These are phyloP conservation scores for Vanilla planifolia DNA, from an alignment of 106 monocot genomes.

Conservation along the genomic window DNA sequence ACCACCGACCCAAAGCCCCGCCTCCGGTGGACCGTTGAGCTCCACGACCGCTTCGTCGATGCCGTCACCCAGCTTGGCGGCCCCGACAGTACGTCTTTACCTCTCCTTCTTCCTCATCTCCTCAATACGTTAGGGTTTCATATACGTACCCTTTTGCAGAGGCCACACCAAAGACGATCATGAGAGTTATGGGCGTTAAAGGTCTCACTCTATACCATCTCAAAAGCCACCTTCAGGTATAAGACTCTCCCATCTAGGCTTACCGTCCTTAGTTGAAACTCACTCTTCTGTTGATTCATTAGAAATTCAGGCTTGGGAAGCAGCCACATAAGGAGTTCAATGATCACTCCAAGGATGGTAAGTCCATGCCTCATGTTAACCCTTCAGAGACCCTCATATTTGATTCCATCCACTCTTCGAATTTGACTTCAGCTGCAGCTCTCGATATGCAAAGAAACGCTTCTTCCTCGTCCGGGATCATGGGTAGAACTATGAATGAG, in stretches of 20 bases:
- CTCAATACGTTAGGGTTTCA: background rate
- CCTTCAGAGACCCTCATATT: background rate
- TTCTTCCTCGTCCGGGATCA: slow-evolving; percentile 55
- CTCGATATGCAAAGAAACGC: slow-evolving; percentile 61
- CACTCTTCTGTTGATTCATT: background rate
- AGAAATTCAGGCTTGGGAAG: slow-evolving; percentile 98
- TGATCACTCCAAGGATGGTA: slow-evolving; percentile 77
- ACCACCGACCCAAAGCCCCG: slow-evolving; percentile 98
- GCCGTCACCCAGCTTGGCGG: slow-evolving; percentile 96
- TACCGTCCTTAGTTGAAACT: background rate
- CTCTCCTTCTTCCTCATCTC: slow-evolving; percentile 2
- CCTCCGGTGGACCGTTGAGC: slow-evolving; percentile 98
- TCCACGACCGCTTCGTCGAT: slow-evolving; percentile 95
- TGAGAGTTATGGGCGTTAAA: slow-evolving; percentile 98
- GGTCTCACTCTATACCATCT: slow-evolving; percentile 96
- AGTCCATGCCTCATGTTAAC: background rate
- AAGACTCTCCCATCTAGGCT: background rate
- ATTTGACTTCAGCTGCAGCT: slow-evolving; percentile 16
- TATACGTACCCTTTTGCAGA: slow-evolving; percentile 36
- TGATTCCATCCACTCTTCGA: background rate
- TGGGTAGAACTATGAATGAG: slow-evolving; percentile 66
- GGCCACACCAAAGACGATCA: slow-evolving; percentile 97
- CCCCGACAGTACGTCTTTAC: slow-evolving; percentile 56
- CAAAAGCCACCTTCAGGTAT: slow-evolving; percentile 94
- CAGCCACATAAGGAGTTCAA: slow-evolving; percentile 95